Base-by-base conservation (phyloP, 2,329 filamentous ascomycete genomes). In the Cordyceps fumosorosea region DNA sequence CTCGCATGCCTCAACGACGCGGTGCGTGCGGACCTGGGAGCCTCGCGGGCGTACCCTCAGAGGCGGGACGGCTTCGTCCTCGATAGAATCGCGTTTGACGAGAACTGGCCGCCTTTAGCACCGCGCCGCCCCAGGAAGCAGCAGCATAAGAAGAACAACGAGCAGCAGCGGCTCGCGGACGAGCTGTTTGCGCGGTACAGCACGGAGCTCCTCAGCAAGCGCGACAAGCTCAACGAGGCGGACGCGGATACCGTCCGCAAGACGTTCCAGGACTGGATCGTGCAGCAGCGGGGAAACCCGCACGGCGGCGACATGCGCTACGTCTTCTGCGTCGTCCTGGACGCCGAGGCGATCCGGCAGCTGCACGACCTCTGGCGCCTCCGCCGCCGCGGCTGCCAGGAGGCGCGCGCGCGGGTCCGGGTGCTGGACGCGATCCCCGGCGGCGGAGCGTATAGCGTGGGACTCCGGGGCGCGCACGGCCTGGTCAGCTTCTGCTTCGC, bases 291-390 rank as follows among this genome's bases (percentile, higher is more conserved):
- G 12, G 52, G 44, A 0, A 56, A 44, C 14, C 5, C 44, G 14
- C 22, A 37, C 6, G 45, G 52, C 11, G 45, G 59, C 3, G 52
- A 62, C 18, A 62, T 62, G 52, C 52, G 59, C 52, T 56, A 51
- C 45, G 59, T 62, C n/a, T 62, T 62, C 7, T 44, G 44, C 34
- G 12, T 62, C 2, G 29, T 62, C 18, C 11, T 62, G 14, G 59
- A 56, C 32, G 18, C 24, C 8, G 59, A 56, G 16, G 51, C 59
- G 42, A 56, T 62, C 32, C 20, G 32, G 10, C 20, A 24, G 44
- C 59, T 62, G 7, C 14, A 56, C 24, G 32, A 26, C 11, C 24
- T 45, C n/a, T 60, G 57, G 57, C 26, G 48, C 11, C 29, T 29
- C 29, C 26, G 26, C 26, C 26, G 26, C 26, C 3, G 26, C 26